phyloP scores from a whole-genome alignment of 192 early-diverging fungal species.

The Kickxella alabastrina region DNA sequence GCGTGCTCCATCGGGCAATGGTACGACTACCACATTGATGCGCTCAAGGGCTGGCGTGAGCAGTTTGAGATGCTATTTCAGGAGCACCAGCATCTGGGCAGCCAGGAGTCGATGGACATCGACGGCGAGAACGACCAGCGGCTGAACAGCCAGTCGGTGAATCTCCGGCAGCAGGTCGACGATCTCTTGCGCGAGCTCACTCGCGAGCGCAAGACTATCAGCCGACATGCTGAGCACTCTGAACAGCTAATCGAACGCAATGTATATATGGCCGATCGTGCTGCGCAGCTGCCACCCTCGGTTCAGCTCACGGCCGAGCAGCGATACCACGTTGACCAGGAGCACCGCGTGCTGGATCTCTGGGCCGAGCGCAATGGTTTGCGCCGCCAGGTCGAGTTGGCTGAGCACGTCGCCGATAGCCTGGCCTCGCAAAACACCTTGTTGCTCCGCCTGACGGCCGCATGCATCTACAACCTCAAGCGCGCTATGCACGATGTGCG shows the following conservation, averaged over 20 bases:
- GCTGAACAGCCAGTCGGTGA: background rate
- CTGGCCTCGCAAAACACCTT: conserved; percentile 30
- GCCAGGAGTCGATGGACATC: conserved; percentile 5
- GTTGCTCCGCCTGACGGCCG: conserved; percentile 35
- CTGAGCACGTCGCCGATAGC: conserved; percentile 24
- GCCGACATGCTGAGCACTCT: conserved; percentile 44
- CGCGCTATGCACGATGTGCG: conserved; percentile 15
- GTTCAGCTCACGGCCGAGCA: conserved; percentile 48
- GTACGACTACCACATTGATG: conserved; percentile 34
- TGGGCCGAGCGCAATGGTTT: conserved; percentile 45
- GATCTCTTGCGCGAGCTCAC: conserved; percentile 40
- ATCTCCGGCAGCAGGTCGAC: conserved; percentile 36
- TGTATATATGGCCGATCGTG: conserved; percentile 34
- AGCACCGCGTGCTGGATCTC: conserved; percentile 36
- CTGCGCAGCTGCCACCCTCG: conserved; percentile 34
- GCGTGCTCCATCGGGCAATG: conserved; percentile 24
- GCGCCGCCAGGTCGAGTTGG: conserved; percentile 36
- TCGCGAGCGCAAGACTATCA: conserved; percentile 36
- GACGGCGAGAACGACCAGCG: conserved; percentile 6
- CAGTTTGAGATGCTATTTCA: conserved; percentile 50
- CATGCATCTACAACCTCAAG: conserved; percentile 36
- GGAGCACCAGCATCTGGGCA: conserved; percentile 39
- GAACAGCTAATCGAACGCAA: conserved; percentile 36
- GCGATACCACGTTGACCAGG: conserved; percentile 47
- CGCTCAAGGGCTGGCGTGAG: conserved; percentile 46